A percentile compares a stretch with the other conserved stretches of the same genome.
These are phyloP conservation scores for Triticum urartu DNA, from an alignment of 176 grass and related monocot species.

Conservation along the genomic window DNA sequence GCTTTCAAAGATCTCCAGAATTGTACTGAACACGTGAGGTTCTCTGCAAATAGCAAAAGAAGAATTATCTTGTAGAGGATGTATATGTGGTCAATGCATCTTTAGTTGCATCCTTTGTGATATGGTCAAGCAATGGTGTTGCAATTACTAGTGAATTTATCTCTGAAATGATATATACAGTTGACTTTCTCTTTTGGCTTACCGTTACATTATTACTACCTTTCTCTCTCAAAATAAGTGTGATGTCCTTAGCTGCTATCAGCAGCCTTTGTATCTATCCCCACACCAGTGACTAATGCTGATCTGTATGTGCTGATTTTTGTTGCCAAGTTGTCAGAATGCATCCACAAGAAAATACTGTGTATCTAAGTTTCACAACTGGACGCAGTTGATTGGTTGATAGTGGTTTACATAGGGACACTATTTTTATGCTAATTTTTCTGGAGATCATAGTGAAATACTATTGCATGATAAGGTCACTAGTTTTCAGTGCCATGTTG, in stretches of 20 bases:
- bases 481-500: not conserved
- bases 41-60: slow-evolving; percentile 20
- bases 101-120: slow-evolving; percentile 10
- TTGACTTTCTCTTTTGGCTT: not conserved
- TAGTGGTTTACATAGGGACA: slow-evolving; percentile 5
- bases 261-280: slow-evolving; percentile 6
- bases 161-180: slow-evolving; percentile 17
- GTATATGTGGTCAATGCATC: not conserved
- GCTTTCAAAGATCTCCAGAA: slow-evolving; percentile 23
- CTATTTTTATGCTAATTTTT: slow-evolving; percentile 11
- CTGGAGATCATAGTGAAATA: not conserved
- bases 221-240: slow-evolving; percentile 2
- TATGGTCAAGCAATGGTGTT: slow-evolving; percentile 6
- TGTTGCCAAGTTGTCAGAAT: slow-evolving; percentile 4
- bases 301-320: not conserved
- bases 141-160: slow-evolving; percentile 23
- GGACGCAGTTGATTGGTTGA: slow-evolving; percentile 14
- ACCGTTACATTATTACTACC: not conserved
- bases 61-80: slow-evolving; percentile 30
- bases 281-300: slow-evolving; percentile 5
- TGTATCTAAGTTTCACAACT: slow-evolving; percentile 11
- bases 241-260: slow-evolving; percentile 17
- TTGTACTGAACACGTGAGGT: not conserved
- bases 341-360: slow-evolving; percentile 13
- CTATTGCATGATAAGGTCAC: not conserved